These are phyloP conservation scores for Funneliformis caledonium DNA, from an alignment of 371 early-diverging fungal species.

Conservation along the genomic window DNA sequence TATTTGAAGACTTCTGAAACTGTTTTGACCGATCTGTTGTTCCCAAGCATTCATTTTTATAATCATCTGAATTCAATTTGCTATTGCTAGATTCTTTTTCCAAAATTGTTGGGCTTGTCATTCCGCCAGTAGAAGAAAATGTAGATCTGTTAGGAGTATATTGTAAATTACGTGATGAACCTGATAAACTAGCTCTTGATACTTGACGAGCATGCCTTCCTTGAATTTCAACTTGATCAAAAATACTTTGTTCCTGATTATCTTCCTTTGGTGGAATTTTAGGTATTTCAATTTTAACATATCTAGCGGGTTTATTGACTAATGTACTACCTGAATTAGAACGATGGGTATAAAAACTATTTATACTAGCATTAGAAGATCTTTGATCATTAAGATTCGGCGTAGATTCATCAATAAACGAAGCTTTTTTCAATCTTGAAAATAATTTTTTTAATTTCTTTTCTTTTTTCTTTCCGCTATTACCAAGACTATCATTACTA, in stretches of 20 bases:
- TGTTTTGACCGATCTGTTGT: neutral
- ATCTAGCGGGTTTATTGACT: slow-evolving; percentile 12
- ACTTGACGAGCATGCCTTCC: slow-evolving; percentile 29
- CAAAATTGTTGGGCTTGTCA: neutral
- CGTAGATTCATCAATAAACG: slow-evolving; percentile 21
- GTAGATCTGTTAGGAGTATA: slow-evolving; percentile 20
- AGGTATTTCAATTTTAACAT: slow-evolving; percentile 36
- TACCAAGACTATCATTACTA: neutral
- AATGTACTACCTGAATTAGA: neutral
- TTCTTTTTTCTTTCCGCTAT: slow-evolving; percentile 23
- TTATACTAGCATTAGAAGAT: neutral
- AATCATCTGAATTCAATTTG: neutral
- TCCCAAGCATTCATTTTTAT: neutral
- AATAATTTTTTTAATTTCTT: slow-evolving; percentile 36
- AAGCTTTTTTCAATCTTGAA: slow-evolving; percentile 18
- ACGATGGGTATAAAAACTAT: slow-evolving; percentile 8
- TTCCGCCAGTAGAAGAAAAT: neutral
- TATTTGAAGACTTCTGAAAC: neutral
- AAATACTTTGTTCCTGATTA: slow-evolving; percentile 26
- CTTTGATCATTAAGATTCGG: neutral
- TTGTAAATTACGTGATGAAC: slow-evolving; percentile 3
- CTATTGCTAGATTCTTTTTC: neutral
- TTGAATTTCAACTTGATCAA: slow-evolving; percentile 39
- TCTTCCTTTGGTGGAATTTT: slow-evolving; percentile 6
- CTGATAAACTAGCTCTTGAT: slow-evolving; percentile 12